phyloP scores from a whole-genome alignment of 2,329 filamentous ascomycete species.

The Colletotrichum endophyticum region DNA sequence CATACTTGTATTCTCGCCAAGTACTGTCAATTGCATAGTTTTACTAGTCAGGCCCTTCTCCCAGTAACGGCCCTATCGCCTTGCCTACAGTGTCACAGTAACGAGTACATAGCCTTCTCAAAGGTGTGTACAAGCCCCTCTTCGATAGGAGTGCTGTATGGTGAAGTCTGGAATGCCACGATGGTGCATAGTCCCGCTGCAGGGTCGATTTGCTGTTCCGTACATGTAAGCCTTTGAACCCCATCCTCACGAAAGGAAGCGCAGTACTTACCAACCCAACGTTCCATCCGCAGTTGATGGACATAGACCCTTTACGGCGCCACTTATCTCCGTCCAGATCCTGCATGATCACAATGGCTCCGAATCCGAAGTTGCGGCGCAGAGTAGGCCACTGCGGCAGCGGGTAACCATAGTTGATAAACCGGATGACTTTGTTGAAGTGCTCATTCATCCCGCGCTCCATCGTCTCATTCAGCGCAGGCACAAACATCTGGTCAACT shows the following conservation, averaged over 20 bases:
- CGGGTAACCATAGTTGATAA: not conserved
- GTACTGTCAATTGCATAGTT: not conserved
- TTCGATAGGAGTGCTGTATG: not conserved
- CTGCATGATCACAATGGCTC: not conserved
- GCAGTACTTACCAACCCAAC: not conserved
- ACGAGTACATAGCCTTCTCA: not conserved
- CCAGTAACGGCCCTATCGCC: not conserved
- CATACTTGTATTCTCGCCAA: not conserved
- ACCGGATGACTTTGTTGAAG: not conserved
- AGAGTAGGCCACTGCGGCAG: not conserved
- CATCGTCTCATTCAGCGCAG: constrained; percentile 22
- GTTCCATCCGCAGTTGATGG: not conserved
- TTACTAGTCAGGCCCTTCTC: not conserved
- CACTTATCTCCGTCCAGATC: not conserved
- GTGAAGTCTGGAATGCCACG: not conserved
- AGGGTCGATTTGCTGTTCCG: not conserved
- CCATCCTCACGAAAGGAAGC: not conserved
- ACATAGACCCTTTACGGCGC: not conserved
- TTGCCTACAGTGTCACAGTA: not conserved
- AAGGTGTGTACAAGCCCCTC: not conserved
- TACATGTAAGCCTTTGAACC: not conserved
- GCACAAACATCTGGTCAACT: constrained; percentile 48
- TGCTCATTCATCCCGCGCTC: not conserved
- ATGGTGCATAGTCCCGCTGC: not conserved
- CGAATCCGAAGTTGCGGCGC: constrained; percentile 1